Percentiles rank a stretch among this genome's conserved stretches.
phyloP scores from a whole-genome alignment of 2,329 filamentous ascomycete genomes.

The Fusarium musae region DNA sequence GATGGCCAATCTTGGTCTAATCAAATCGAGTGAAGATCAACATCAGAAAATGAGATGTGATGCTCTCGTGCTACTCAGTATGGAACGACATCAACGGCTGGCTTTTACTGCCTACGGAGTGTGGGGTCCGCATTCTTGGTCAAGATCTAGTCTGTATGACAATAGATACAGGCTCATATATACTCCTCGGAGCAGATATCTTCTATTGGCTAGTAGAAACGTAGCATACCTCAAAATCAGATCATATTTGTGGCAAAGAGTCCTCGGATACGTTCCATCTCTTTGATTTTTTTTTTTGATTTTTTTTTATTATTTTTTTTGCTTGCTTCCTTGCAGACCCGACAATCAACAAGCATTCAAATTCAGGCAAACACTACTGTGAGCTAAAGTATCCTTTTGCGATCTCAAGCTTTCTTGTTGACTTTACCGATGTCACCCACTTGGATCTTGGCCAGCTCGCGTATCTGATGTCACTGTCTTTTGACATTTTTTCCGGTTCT shows the following conservation, averaged over 20 bases:
- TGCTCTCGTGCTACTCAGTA: neutral
- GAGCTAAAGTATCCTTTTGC: fast-evolving
- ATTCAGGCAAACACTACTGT: too few species aligned
- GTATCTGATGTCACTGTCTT: slow-evolving; percentile 3
- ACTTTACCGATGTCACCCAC: too few species aligned
- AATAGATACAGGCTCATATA: neutral
- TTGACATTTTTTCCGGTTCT: slow-evolving; percentile 9
- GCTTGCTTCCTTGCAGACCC: fast-evolving
- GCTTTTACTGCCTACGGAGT: neutral
- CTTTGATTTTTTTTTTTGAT: slow-evolving; percentile 1
- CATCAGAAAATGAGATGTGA: neutral
- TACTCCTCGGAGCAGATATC: neutral
- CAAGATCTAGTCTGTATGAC: neutral
- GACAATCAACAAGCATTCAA: fast-evolving
- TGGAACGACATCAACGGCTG: slow-evolving; percentile 24
- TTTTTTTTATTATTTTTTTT: too few species aligned
- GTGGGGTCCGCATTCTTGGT: neutral
- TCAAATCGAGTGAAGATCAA: neutral
- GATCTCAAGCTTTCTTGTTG: neutral
- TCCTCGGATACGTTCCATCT: neutral
- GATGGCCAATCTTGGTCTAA: neutral
- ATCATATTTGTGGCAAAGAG: neutral
- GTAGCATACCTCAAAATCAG: neutral
- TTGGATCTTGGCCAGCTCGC: too few species aligned
- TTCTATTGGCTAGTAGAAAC: neutral